These are phyloP conservation scores for Pseudogymnoascus destructans DNA, from an alignment of 2,329 filamentous ascomycete species.

Conservation along the genomic window DNA sequence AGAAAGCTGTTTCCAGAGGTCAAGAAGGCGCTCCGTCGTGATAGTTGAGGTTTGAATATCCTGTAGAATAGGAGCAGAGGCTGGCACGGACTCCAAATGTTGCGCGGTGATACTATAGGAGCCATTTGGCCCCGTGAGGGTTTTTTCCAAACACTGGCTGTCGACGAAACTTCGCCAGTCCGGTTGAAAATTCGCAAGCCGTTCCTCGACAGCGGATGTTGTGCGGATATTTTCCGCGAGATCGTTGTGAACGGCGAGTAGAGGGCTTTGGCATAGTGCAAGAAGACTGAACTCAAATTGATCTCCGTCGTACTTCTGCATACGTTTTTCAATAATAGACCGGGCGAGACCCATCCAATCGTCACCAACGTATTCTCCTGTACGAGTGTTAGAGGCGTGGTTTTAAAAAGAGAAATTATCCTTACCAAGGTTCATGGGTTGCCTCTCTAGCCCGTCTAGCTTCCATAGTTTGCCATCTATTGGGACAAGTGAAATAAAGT, in stretches of 20 bases:
- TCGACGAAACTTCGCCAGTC: slow-evolving; percentile 32
- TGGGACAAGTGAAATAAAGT: slow-evolving; percentile 84
- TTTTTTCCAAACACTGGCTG: background rate
- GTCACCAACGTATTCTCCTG: slow-evolving; percentile 22
- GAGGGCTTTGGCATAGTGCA: slow-evolving; percentile 56
- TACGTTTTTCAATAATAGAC: slow-evolving; percentile 52
- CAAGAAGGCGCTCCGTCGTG: slow-evolving; percentile 23
- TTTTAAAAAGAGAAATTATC: slow-evolving; percentile 12
- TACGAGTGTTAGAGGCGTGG: slow-evolving; percentile 8
- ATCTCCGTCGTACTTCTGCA: slow-evolving; percentile 51
- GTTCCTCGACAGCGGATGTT: slow-evolving; percentile 29
- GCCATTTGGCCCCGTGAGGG: slow-evolving; percentile 11
- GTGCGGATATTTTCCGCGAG: slow-evolving; percentile 33
- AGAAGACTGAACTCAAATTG: slow-evolving; percentile 66
- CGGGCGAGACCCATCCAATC: slow-evolving; percentile 57
- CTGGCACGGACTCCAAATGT: slow-evolving; percentile 12
- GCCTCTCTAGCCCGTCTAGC: slow-evolving; percentile 68
- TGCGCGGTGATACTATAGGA: slow-evolving; percentile 16
- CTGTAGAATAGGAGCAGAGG: slow-evolving; percentile 1
- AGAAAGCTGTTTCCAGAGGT: slow-evolving; percentile 30
- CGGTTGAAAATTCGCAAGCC: slow-evolving; percentile 28
- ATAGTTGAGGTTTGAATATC: slow-evolving; percentile 13
- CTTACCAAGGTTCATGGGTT: slow-evolving; percentile 52
- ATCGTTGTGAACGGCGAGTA: slow-evolving; percentile 26
- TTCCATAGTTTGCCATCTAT: slow-evolving; percentile 67